Evolutionary conservation across 2,329 filamentous ascomycete species (phyloP), one percentile per base, ranked within the genome.

Genomic region (Talaromyces verruculosus): DNA sequence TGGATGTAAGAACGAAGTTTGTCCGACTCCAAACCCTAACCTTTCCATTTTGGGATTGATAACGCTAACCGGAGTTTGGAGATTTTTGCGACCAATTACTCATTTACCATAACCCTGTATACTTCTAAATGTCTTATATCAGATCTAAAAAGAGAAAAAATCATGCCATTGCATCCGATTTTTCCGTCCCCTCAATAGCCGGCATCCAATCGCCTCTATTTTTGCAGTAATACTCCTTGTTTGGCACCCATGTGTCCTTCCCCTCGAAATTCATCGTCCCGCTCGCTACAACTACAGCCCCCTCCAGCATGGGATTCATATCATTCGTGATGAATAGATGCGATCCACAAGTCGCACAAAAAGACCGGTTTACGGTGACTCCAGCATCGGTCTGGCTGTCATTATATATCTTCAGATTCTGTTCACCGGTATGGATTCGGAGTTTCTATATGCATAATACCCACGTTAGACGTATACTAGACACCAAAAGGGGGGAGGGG

Each of bases 251-350:
- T 13, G 19, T 11, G 43, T 55, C 22, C 25, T 30, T 53, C 3
- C 22, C 35, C 7, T 41, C 49, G 13, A 19, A 17, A 15, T 41
- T 55, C 51, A 59, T 59, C 7, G 62, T 64, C n/a, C 62, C 53
- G n/a, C 30, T 59, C 10, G 53, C 59, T 10, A 59, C 62, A 47
- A 59, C 28, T 4, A 58, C 28, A 11, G 51, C 41, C 5, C 53
- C 43, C 2, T 53, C 53, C n/a, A 64, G 7, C 35, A 63, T 57
- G 15, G 45, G 47, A 39, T 45, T 59, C 8, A 41, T 19, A 35
- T 59, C 62, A 35, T 64, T 64, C 11, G 49, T 33, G 22, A 55
- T 57, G 37, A 64, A 59, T 7, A 64, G 28, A 41, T 49, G 39
- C 15, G 62, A 64, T 1, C 62, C 62, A 35, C 62, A 59, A 0